These are phyloP conservation scores for Colletotrichum theobromicola DNA, from an alignment of 2,329 filamentous ascomycete genomes.

Conservation along the genomic window DNA sequence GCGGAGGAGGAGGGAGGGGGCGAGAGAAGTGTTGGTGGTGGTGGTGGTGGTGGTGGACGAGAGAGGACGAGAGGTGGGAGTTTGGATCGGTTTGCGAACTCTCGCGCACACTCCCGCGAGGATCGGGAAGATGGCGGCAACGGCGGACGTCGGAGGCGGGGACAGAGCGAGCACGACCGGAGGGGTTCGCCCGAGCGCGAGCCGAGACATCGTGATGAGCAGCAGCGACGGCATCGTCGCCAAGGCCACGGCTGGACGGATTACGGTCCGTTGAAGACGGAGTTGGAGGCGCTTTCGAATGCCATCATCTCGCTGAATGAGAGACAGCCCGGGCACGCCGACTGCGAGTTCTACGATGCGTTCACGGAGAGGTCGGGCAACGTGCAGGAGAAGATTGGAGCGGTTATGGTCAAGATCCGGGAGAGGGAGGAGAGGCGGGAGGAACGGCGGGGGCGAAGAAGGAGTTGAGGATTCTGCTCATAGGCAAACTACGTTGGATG, in stretches of 20 bases:
- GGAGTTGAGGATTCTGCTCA: background rate
- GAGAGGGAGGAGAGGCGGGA: conserved; percentile 18
- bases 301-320: conserved; percentile 18
- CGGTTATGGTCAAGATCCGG: conserved; percentile 14
- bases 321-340: conserved; percentile 10
- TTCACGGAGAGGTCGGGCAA: conserved; percentile 19
- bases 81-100: background rate
- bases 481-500: background rate
- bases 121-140: background rate
- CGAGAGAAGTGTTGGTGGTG: background rate
- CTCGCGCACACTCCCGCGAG: background rate
- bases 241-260: background rate
- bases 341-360: conserved; percentile 21
- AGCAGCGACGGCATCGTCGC: background rate
- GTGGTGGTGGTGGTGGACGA: background rate
- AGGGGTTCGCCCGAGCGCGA: background rate
- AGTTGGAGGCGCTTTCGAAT: conserved; percentile 17
- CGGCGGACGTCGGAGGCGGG: background rate
- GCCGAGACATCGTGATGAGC: background rate
- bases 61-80: background rate
- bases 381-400: conserved; percentile 14
- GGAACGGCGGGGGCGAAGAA: background rate
- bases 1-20: background rate
- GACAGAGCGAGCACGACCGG: background rate
- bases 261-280: conserved; percentile 2